A percentile compares a stretch with the other conserved stretches of the same genome.
These are phyloP conservation scores for Mycena capillaripes DNA, from an alignment of 768 basidiomycete species.

Conservation along the genomic window DNA sequence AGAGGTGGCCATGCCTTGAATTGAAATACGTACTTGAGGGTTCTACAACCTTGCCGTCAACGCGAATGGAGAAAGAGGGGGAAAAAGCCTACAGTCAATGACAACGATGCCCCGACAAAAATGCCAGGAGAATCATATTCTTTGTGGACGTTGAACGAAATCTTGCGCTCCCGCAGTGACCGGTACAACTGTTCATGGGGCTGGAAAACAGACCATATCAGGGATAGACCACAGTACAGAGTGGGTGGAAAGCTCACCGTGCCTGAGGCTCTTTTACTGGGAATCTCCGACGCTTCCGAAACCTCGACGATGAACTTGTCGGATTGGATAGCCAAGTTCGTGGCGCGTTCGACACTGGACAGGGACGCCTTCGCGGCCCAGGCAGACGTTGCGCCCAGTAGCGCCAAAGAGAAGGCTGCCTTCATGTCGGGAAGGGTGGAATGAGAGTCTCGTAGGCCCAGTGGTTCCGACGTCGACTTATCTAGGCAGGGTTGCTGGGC, in stretches of 20 bases:
- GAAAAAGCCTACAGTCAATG: constrained; percentile 54
- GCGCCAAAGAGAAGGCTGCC: neutral
- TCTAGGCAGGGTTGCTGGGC: too few species aligned
- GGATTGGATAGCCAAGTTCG: constrained; percentile 55
- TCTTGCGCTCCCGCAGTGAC: constrained; percentile 56
- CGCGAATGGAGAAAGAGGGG: neutral
- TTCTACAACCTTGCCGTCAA: constrained; percentile 33
- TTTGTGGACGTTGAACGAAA: constrained; percentile 61
- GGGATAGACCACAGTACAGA: neutral
- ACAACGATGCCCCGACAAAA: constrained; percentile 72
- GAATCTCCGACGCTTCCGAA: constrained; percentile 54
- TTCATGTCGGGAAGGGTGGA: neutral
- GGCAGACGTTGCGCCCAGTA: neutral
- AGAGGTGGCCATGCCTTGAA: neutral
- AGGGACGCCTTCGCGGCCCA: neutral
- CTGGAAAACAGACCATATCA: constrained; percentile 42
- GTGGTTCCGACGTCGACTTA: too few species aligned
- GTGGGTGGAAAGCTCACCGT: constrained; percentile 25
- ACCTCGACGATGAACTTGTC: constrained; percentile 74
- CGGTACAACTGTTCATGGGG: constrained; percentile 66
- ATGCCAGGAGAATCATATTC: constrained; percentile 67
- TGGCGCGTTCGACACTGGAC: constrained; percentile 50
- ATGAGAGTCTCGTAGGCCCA: too few species aligned
- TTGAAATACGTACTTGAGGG: constrained; percentile 41
- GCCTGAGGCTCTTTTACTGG: constrained; percentile 51